These are phyloP conservation scores for Leishmania turanica DNA, from an alignment of 208 protist genomes.

Conservation along the genomic window DNA sequence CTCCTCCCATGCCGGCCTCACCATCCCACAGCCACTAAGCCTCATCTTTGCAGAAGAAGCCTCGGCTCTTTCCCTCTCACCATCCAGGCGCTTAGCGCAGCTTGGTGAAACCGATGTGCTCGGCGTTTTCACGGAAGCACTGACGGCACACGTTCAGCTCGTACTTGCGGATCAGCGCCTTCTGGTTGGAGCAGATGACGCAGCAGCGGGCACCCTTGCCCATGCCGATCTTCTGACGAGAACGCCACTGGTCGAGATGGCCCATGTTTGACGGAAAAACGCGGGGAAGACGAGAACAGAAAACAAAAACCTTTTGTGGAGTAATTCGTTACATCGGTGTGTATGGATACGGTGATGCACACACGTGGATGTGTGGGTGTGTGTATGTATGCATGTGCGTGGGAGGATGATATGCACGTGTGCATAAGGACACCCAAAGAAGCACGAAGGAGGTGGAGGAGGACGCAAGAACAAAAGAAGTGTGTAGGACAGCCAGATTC, in stretches of 20 bases:
- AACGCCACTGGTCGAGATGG: constrained; percentile 93
- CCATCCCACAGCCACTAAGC: neutral
- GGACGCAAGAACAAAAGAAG: neutral
- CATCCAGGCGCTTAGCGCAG: constrained; percentile 60
- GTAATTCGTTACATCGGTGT: neutral
- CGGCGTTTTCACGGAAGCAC: constrained; percentile 95
- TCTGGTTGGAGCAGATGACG: constrained; percentile 93
- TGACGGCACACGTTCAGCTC: constrained; percentile 94
- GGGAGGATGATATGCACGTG: neutral
- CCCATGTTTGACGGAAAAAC: constrained; percentile 58
- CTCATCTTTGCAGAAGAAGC: neutral
- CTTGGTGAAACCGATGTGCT: constrained; percentile 92
- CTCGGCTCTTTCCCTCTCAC: neutral
- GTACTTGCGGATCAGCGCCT: constrained; percentile 95
- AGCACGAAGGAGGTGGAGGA: neutral
- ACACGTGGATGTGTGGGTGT: constrained; percentile 4
- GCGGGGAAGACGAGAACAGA: neutral
- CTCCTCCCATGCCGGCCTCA: neutral
- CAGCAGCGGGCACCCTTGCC: constrained; percentile 90
- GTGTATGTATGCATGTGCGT: neutral
- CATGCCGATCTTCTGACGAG: constrained; percentile 93
- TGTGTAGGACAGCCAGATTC: neutral
- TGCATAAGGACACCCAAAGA: neutral
- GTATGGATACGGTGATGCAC: neutral
- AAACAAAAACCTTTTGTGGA: neutral